Base-by-base conservation (phyloP, 108 stramenopile genomes). In the Mediolabrus comicus region DNA sequence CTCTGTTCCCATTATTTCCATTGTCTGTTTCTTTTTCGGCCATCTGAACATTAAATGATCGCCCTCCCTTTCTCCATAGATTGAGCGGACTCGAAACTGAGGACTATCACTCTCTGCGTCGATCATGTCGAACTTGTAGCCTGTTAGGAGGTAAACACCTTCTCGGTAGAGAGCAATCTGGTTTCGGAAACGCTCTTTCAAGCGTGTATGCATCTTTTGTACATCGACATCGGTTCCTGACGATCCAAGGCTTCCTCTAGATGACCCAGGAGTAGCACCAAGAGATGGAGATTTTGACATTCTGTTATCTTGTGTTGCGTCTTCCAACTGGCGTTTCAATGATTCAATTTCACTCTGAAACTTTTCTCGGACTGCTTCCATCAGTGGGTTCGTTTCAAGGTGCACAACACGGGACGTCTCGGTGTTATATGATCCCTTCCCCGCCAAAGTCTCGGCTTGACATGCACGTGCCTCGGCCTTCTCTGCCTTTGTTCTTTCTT, bases 121-220 rank as follows among this genome's bases (percentile, higher is more conserved):
- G 2, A 84, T 74, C 91, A 98, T 95, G 74, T 98, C 98, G 34
- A 98, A 83, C 67, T 96, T 97, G 75, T 70, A 94, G 1, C 97
- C 97, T 3, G 96, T 97, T 51, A 98, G 80, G 26, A 96, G 77
- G 55, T 96, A 96, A 0, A 98, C 97, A 3, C 95, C 96, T 53
- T 98, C 95, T 7, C 96, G 85, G 68, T 93, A 98, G 27, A 89
- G 69, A 24, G 76, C 86, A 67, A 95, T 95, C 71, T 92, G 94
- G 58, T 97, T 92, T 67, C 84, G 85, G 84, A 98, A 98, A 27
- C 79, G 79, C 71, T 96, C 86, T 59, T 96, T 96, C 59, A 98
- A 83, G 6, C 97, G 91, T 41, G 90, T 80, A 61, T 95, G 90
- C 30, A 95, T 69, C 70, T 96, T 97, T 36, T 89, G 82, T 14